Conservation (phyloP, 2,329 filamentous ascomycete species). For the Talaromyces marneffei region DNA sequence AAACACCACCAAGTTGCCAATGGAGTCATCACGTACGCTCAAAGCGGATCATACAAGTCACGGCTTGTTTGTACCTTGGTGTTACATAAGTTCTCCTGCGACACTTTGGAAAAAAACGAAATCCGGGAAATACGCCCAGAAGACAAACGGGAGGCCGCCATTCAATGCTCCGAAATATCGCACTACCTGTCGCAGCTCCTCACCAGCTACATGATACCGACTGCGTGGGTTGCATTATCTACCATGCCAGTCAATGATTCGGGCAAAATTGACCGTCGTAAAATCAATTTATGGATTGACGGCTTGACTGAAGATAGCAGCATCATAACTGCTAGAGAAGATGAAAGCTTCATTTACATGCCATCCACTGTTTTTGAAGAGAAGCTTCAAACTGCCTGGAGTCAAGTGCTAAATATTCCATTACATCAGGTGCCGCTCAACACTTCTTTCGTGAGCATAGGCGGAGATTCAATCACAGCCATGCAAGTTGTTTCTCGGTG, state of each 20-base stretch:
- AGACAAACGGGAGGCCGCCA: too few species aligned
- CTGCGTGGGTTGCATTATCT: background rate
- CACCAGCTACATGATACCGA: slow-evolving; percentile 3
- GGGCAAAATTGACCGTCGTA: slow-evolving; percentile 3
- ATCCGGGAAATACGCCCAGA: background rate
- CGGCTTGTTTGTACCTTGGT: background rate
- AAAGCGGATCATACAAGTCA: slow-evolving; percentile 30
- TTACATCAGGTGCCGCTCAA: slow-evolving; percentile 17
- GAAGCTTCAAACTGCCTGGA: slow-evolving; percentile 17
- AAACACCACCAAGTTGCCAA: slow-evolving; percentile 36
- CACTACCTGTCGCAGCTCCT: background rate
- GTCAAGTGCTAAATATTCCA: slow-evolving; percentile 18
- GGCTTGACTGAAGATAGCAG: too few species aligned
- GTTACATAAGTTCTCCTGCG: background rate
- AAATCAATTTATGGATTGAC: too few species aligned
- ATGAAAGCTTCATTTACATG: too few species aligned
- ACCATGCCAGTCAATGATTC: background rate
- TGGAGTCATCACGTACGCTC: too few species aligned
- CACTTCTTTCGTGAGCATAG: slow-evolving; percentile 27
- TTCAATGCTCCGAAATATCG: too few species aligned
- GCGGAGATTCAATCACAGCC: slow-evolving; percentile 28
- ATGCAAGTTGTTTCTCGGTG: slow-evolving; percentile 18
- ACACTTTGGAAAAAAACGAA: background rate
- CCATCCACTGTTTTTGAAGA: too few species aligned
- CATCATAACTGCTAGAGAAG: too few species aligned